Conservation (phyloP, 192 early-diverging fungal species). For the Entrophospora sp. region DNA sequence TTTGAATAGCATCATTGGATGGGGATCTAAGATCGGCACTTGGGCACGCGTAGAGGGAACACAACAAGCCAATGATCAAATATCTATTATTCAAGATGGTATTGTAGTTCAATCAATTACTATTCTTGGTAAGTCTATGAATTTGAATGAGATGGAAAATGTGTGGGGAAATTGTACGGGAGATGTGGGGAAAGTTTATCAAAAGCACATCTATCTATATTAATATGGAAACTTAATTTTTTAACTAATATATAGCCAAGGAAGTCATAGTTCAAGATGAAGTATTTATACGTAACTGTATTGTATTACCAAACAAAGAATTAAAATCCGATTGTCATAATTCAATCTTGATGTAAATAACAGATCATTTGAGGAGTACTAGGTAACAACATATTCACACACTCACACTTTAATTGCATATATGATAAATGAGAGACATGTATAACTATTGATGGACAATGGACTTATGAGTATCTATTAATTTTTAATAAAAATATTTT, state of each 20-base stretch:
- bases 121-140: conserved; percentile 59
- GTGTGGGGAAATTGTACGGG: no score
- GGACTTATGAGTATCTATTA: no score
- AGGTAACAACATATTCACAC: no score
- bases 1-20: conserved; percentile 83
- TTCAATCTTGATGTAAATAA: conserved; percentile 95
- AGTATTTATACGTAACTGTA: conserved; percentile 90
- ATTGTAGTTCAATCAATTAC: conserved; percentile 86
- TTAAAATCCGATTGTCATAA: conserved; percentile 82
- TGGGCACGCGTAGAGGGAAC: conserved; percentile 94
- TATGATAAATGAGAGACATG: no score
- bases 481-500: no score
- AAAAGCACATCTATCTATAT: no score
- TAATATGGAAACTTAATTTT: no score
- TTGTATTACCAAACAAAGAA: conserved; percentile 97
- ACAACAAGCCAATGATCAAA: conserved; percentile 54
- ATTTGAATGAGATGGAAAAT: no score
- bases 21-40: conserved; percentile 86
- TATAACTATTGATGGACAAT: no score
- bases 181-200: no score
- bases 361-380: no score
- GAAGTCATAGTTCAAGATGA: conserved; percentile 91
- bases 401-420: no score
- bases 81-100: conserved; percentile 73
- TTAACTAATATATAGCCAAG: conserved; percentile 51